A percentile compares a stretch with the other conserved stretches of the same genome.
phyloP scores from a whole-genome alignment of 352 stramenopile species.

The Pythium biforme region DNA sequence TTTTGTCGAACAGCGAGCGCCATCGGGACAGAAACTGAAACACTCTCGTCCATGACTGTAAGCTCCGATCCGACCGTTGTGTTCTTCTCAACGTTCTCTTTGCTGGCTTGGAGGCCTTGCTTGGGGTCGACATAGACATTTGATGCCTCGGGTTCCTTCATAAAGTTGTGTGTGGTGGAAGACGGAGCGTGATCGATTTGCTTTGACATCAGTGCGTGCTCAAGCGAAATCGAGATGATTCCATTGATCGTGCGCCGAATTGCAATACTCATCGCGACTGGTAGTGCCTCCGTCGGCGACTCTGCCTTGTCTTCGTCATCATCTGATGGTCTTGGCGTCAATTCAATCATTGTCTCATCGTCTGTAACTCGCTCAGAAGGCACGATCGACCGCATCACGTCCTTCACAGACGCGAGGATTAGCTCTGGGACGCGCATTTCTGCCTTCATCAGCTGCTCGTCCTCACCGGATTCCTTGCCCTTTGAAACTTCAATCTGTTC shows the following conservation, averaged over 20 bases:
- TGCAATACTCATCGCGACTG: slow-evolving; percentile 23
- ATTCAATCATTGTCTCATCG: not conserved
- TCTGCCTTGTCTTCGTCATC: not conserved
- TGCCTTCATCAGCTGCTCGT: not conserved
- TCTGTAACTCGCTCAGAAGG: not conserved
- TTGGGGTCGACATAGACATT: not conserved
- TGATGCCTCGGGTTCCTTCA: not conserved
- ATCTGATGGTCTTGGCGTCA: not conserved
- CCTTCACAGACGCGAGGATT: slow-evolving; percentile 17
- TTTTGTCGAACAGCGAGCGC: slow-evolving; percentile 21
- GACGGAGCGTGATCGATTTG: not conserved
- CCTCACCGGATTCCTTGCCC: not conserved
- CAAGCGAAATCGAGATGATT: slow-evolving; percentile 24
- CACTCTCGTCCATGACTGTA: not conserved
- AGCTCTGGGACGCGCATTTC: slow-evolving; percentile 1
- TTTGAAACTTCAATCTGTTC: not conserved
- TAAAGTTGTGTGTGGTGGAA: not conserved
- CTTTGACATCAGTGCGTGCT: slow-evolving; percentile 5
- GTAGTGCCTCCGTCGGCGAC: slow-evolving; percentile 1
- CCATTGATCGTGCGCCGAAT: slow-evolving; percentile 23
- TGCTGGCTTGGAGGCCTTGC: not conserved
- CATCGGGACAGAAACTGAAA: slow-evolving; percentile 10
- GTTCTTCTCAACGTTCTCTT: not conserved
- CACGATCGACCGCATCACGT: slow-evolving; percentile 14
- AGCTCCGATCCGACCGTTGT: not conserved